Conservation (phyloP, 2,329 filamentous ascomycete genomes). For the Lasiodiplodia citricola region DNA sequence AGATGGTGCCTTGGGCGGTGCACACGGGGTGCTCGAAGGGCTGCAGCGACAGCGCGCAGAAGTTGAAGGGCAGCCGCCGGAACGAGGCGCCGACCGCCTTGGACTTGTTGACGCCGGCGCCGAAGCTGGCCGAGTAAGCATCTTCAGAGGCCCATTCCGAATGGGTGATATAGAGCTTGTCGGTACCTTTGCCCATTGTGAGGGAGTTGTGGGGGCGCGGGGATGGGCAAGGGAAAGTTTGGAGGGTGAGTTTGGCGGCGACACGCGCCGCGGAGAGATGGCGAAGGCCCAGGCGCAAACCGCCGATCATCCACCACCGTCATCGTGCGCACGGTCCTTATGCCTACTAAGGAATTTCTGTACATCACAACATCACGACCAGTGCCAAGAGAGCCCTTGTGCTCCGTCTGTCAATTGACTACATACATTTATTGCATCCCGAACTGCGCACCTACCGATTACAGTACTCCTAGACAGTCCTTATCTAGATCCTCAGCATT, state of each 20-base stretch:
- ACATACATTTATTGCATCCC: too few relatives aligned
- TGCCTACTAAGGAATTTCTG: too few relatives aligned
- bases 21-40: constrained; percentile 96
- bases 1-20: constrained; percentile 84
- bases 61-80: constrained; percentile 94
- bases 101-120: constrained; percentile 65
- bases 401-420: too few relatives aligned
- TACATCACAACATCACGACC: too few relatives aligned
- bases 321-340: too few relatives aligned
- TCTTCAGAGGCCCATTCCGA: constrained; percentile 96
- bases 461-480: too few relatives aligned
- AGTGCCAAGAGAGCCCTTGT: too few relatives aligned
- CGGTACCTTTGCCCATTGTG: constrained; percentile 47
- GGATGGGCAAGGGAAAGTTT: not conserved
- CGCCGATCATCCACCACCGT: too few relatives aligned
- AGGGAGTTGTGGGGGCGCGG: not conserved
- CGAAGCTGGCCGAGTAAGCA: constrained; percentile 81
- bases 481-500: too few relatives aligned
- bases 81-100: constrained; percentile 68
- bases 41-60: constrained; percentile 93
- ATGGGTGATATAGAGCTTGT: constrained; percentile 76
- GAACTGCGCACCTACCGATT: too few relatives aligned
- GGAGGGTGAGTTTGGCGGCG: not conserved
- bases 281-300: not conserved
- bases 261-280: not conserved